Conservation (phyloP, 2,329 filamentous ascomycete species). For the Xenosphaeropsis pyriputrescens region DNA sequence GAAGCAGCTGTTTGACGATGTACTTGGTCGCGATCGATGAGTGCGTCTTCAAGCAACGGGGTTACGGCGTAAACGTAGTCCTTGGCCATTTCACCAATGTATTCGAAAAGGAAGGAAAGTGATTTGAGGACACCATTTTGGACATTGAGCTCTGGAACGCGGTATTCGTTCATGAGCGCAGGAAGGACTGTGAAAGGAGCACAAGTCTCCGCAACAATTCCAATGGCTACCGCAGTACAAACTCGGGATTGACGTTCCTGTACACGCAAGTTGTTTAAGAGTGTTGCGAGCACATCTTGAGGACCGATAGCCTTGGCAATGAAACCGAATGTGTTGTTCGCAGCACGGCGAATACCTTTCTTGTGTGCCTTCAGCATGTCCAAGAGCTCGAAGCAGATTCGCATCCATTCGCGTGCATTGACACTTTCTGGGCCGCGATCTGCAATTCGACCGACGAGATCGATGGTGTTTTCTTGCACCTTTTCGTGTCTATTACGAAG, state of each 20-base stretch:
- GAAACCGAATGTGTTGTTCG: constrained; percentile 99
- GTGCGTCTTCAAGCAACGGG: constrained; percentile 85
- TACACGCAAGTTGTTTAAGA: constrained; percentile 91
- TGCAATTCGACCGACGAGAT: constrained; percentile 92
- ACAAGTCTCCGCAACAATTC: constrained; percentile 96
- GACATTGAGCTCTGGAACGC: constrained; percentile 94
- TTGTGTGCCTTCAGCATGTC: constrained; percentile 99
- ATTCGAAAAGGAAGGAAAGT: constrained; percentile 93
- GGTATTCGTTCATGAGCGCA: constrained; percentile 98
- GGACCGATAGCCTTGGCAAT: constrained; percentile 98
- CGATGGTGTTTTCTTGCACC: constrained; percentile 98
- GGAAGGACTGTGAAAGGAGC: constrained; percentile 98
- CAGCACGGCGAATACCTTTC: constrained; percentile 93
- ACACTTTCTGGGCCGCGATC: constrained; percentile 94
- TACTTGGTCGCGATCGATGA: constrained; percentile 96
- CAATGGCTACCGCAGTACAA: constrained; percentile 95
- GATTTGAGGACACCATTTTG: constrained; percentile 98
- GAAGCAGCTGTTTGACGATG: constrained; percentile 93
- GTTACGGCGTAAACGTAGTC: constrained; percentile 99
- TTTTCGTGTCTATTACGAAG: constrained; percentile 97
- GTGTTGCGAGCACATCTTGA: constrained; percentile 87
- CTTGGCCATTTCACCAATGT: constrained; percentile 99
- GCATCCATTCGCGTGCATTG: constrained; percentile 98
- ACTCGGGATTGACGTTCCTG: constrained; percentile 97
- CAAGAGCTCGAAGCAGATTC: constrained; percentile 95